phyloP scores from a whole-genome alignment of 2,329 filamentous ascomycete species.

The Septoria linicola region DNA sequence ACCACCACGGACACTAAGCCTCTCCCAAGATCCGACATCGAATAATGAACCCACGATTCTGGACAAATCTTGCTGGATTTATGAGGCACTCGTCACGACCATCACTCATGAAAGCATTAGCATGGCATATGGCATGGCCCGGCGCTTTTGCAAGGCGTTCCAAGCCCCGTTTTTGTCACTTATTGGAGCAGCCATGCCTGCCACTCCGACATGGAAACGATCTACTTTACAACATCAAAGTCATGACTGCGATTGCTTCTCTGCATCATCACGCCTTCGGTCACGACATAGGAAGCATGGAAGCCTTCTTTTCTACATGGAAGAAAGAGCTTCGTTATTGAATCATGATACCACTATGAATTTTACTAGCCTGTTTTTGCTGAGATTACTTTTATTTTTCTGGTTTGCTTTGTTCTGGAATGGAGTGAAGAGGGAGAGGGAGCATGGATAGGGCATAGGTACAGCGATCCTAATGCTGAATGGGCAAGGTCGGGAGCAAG shows the following conservation, averaged over 20 bases:
- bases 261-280: slow-evolving; percentile 8
- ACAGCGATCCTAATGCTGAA: too few species aligned
- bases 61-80: too few species aligned
- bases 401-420: too few species aligned
- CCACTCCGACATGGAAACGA: slow-evolving; percentile 6
- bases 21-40: neutral
- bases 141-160: slow-evolving; percentile 8
- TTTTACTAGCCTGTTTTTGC: slow-evolving; percentile 4
- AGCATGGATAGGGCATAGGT: too few species aligned
- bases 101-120: slow-evolving; percentile 9
- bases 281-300: slow-evolving; percentile 10
- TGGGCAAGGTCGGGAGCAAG: too few species aligned
- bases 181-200: neutral
- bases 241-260: slow-evolving; percentile 10
- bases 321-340: slow-evolving; percentile 10
- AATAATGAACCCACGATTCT: neutral
- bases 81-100: slow-evolving; percentile 1
- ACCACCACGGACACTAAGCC: slow-evolving; percentile 23
- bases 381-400: too few species aligned
- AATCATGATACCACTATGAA: slow-evolving; percentile 16
- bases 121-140: slow-evolving; percentile 13
- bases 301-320: slow-evolving; percentile 2
- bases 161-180: slow-evolving; percentile 1
- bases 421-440: too few species aligned
- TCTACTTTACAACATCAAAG: slow-evolving; percentile 15